Conservation (phyloP, 2,329 filamentous ascomycete genomes). For the Pseudogymnoascus sp. region DNA sequence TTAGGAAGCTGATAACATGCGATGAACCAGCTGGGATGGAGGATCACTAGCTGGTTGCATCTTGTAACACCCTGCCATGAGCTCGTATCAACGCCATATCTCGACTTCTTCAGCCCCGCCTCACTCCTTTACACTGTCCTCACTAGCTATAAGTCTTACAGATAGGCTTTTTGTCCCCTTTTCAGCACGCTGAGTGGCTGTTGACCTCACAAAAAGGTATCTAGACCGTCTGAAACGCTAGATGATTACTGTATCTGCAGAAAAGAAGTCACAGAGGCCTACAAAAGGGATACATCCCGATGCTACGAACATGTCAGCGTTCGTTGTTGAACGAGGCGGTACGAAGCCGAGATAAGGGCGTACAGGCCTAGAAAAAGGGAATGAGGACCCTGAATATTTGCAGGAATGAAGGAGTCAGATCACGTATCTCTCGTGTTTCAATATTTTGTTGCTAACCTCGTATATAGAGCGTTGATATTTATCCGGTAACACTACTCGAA, state of each 20-base stretch:
- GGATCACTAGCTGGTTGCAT: background rate
- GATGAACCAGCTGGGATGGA: background rate
- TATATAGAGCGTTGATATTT: background rate
- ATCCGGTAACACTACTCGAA: background rate
- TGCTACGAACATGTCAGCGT: background rate
- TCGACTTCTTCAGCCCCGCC: background rate
- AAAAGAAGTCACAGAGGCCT: background rate
- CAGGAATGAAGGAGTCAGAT: background rate
- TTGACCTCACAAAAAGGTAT: background rate
- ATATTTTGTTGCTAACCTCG: background rate
- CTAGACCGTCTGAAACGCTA: background rate
- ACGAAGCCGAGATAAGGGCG: background rate
- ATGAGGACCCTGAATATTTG: background rate
- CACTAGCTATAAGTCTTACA: too few species aligned
- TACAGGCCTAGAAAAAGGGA: background rate
- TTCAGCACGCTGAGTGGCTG: background rate
- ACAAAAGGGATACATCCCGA: background rate
- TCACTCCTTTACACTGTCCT: background rate
- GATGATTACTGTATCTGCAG: background rate
- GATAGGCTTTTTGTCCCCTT: background rate
- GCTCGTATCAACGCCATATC: background rate
- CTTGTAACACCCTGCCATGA: background rate
- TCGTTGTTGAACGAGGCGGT: background rate
- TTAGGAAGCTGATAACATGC: background rate
- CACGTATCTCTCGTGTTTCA: background rate